Evolutionary conservation across 306 rosid species (phyloP).

Genomic region (Pterocarpus macrocarpus): DNA sequence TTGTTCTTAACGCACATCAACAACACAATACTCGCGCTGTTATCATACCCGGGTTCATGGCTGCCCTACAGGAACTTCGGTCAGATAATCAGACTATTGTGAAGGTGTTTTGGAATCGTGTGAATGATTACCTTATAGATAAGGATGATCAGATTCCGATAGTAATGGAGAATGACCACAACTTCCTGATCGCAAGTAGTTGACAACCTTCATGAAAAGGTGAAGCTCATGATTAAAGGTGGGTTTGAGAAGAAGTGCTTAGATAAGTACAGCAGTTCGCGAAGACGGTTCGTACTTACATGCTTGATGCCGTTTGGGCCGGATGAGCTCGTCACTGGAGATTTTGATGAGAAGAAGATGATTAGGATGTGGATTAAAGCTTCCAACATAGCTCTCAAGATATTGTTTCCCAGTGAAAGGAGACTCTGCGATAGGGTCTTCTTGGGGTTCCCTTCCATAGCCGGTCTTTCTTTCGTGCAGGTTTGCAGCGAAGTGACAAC

Average conservation of each 20-base stretch:
- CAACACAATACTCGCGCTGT: not conserved
- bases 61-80: not conserved
- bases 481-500: conserved; percentile 68
- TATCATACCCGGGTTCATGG: not conserved
- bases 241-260: not conserved
- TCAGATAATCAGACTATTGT: not conserved
- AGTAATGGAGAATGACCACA: not conserved
- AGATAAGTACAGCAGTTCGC: not conserved
- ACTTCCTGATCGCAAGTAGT: not conserved
- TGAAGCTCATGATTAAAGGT: not conserved
- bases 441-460: conserved; percentile 64
- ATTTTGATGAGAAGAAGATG: not conserved
- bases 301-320: not conserved
- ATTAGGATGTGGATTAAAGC: conserved; percentile 68
- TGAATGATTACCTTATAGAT: not conserved
- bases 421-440: conserved; percentile 69
- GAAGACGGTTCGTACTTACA: conserved; percentile 32
- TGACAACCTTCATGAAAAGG: not conserved
- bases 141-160: not conserved
- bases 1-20: not conserved
- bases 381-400: conserved; percentile 60
- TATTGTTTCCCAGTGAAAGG: conserved; percentile 73
- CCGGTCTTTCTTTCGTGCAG: conserved; percentile 73
- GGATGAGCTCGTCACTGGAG: not conserved
- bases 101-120: not conserved